These are phyloP conservation scores for Penicillium decumbens DNA, from an alignment of 2,329 filamentous ascomycete genomes.

Conservation along the genomic window DNA sequence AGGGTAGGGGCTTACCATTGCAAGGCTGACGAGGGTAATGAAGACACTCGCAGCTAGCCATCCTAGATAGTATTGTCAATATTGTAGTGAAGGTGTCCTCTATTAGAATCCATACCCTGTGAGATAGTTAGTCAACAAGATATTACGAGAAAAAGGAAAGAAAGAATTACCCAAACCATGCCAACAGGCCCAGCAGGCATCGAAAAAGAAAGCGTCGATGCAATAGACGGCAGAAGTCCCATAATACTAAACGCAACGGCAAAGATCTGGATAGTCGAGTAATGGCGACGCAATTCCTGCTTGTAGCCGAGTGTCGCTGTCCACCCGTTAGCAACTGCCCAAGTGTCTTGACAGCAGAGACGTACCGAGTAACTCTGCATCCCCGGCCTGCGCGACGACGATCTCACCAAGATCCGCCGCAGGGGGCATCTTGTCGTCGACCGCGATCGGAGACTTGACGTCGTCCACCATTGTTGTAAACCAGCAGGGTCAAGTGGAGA, in stretches of 20 bases:
- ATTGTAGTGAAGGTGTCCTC: slow-evolving; percentile 27
- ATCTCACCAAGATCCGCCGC: neutral
- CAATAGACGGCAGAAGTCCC: slow-evolving; percentile 58
- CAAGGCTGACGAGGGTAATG: slow-evolving; percentile 57
- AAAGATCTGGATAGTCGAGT: slow-evolving; percentile 60
- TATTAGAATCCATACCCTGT: slow-evolving; percentile 49
- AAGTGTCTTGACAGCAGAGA: neutral
- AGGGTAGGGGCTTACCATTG: slow-evolving; percentile 46
- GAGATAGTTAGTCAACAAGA: slow-evolving; percentile 1
- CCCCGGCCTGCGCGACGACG: slow-evolving; percentile 17
- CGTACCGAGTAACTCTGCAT: slow-evolving; percentile 27
- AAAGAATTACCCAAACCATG: slow-evolving; percentile 53
- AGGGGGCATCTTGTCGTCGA: neutral
- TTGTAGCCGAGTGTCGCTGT: slow-evolving; percentile 47
- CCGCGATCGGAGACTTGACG: neutral
- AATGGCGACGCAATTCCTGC: slow-evolving; percentile 59
- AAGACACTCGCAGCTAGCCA: slow-evolving; percentile 57
- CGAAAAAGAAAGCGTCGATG: slow-evolving; percentile 56
- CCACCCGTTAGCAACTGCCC: neutral
- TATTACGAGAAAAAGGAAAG: neutral
- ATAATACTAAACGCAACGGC: slow-evolving; percentile 59
- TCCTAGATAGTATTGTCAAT: slow-evolving; percentile 1
- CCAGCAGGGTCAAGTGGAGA: neutral
- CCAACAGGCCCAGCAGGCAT: slow-evolving; percentile 57
- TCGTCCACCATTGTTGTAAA: neutral